Conservation (phyloP, 805 yeast genomes). For the Maudiozyma pseudohumilis region DNA sequence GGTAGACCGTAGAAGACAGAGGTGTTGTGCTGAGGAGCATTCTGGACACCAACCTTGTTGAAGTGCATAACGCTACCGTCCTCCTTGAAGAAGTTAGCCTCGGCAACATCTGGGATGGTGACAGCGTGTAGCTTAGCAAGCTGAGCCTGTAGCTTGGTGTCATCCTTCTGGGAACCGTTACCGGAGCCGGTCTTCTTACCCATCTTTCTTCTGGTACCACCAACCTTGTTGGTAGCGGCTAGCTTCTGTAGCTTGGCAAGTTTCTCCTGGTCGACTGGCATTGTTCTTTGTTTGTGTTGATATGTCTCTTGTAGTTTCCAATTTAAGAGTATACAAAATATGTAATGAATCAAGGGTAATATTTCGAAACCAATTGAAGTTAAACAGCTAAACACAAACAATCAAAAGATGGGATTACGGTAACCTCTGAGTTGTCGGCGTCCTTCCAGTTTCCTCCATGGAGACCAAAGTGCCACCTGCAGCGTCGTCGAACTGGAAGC, state of each 20-base stretch:
- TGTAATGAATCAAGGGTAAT: not conserved
- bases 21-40: slow-evolving; percentile 81
- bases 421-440: too few species aligned
- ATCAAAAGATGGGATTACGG: too few species aligned
- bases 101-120: slow-evolving; percentile 82
- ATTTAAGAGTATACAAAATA: not conserved
- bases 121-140: slow-evolving; percentile 83
- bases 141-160: slow-evolving; percentile 82
- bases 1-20: slow-evolving; percentile 92
- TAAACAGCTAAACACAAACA: too few species aligned
- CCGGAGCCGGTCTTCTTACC: slow-evolving; percentile 48
- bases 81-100: slow-evolving; percentile 94
- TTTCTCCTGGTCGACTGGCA: slow-evolving; percentile 92
- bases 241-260: slow-evolving; percentile 79
- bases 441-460: too few species aligned
- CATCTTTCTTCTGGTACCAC: slow-evolving; percentile 84
- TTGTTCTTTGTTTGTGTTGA: slow-evolving; percentile 21
- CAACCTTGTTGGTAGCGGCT: slow-evolving; percentile 69
- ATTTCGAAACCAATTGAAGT: too few species aligned
- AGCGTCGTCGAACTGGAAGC: too few species aligned
- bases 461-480: too few species aligned
- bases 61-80: slow-evolving; percentile 94
- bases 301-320: not conserved
- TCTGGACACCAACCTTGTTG: slow-evolving; percentile 93
- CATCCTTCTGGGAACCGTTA: slow-evolving; percentile 65